A percentile compares a stretch with the other conserved stretches of the same genome.
These are phyloP conservation scores for Plenodomus tracheiphilus DNA, from an alignment of 2,329 filamentous ascomycete species.

Conservation along the genomic window DNA sequence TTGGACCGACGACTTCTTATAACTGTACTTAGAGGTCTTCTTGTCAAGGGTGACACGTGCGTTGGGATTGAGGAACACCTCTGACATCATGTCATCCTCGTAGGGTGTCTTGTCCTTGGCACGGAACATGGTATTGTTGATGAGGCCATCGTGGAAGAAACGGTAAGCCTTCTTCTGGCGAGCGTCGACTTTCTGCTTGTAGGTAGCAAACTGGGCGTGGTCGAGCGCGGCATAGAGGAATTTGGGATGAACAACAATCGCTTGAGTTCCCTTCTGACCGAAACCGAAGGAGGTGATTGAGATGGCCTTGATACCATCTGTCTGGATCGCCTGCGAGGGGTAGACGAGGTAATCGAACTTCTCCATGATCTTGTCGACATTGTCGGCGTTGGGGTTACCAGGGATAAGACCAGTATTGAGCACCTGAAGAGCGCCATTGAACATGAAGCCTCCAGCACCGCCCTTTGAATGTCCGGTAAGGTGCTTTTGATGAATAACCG, in stretches of 20 bases:
- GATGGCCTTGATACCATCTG: constrained; percentile 97
- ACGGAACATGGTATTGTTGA: constrained; percentile 97
- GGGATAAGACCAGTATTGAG: constrained; percentile 92
- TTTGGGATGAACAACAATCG: constrained; percentile 93
- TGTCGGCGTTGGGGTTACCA: constrained; percentile 97
- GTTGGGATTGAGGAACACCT: constrained; percentile 91
- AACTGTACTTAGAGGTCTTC: constrained; percentile 80
- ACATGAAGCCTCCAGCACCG: constrained; percentile 99
- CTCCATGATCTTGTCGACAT: constrained; percentile 94
- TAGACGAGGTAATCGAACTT: constrained; percentile 98
- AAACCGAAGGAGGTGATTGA: constrained; percentile 99
- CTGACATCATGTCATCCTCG: constrained; percentile 80
- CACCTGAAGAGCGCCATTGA: constrained; percentile 96
- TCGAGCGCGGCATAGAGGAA: constrained; percentile 96
- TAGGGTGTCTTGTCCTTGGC: constrained; percentile 93
- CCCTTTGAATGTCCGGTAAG: constrained; percentile 98
- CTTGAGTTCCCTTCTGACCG: constrained; percentile 97
- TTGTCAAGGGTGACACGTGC: constrained; percentile 84
- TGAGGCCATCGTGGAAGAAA: constrained; percentile 96
- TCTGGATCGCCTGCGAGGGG: constrained; percentile 92
- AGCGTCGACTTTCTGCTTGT: constrained; percentile 85
- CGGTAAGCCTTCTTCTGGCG: constrained; percentile 98
- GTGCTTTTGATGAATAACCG: constrained; percentile 99
- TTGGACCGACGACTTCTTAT: constrained; percentile 53
- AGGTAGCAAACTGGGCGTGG: constrained; percentile 76